Base-by-base conservation (phyloP, 1,139 yeast genomes). In the Barnettozyma hawaiiensis region DNA sequence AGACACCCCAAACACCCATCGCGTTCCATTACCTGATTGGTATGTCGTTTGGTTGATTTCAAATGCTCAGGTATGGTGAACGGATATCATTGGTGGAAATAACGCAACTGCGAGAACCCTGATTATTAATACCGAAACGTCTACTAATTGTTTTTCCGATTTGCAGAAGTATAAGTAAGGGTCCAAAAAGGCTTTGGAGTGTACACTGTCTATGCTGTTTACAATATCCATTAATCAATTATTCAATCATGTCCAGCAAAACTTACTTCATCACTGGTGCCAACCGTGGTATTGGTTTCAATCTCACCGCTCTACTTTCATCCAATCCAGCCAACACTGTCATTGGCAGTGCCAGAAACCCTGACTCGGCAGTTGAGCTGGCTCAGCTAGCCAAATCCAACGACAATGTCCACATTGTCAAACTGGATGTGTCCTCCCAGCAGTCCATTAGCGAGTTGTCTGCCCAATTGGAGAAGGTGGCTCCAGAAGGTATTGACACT, bases 401-500 rank as follows among this genome's bases (percentile, higher is more conserved):
- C 4, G 15, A 22, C 4, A 49, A 49, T 16, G 24, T 51, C 22
- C 21, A 42, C 4, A 28, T 48, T 14, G 40, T 49, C n/a, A 45
- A 44, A 24, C 40, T 57, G 10, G 63, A 59, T 33, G 48, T 53
- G 4, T 40, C 53, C 3, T 39, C 44, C 18, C 42, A 44, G 12
- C 51, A 47, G 7, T 47, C 56, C 11, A 51, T 52, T 33, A 39
- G 40, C 2, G 38, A 34, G 7, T 23, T 57, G 12, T 43, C 35
- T 47, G 39, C 20, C 40, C 47, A 32, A 35, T 22, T 48, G 44
- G 9, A n/a, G 14, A 24, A 29, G 14, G 35, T 33, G 27, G 50
- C 47, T 2, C 20, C 42, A 3, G 66, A 66, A 32, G 63, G 65
- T 26, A 64, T 75, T 43, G 79, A 75, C 53, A 67, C 70, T 34